Base-by-base conservation (phyloP, 768 basidiomycete genomes). In the Mycena indigotica region DNA sequence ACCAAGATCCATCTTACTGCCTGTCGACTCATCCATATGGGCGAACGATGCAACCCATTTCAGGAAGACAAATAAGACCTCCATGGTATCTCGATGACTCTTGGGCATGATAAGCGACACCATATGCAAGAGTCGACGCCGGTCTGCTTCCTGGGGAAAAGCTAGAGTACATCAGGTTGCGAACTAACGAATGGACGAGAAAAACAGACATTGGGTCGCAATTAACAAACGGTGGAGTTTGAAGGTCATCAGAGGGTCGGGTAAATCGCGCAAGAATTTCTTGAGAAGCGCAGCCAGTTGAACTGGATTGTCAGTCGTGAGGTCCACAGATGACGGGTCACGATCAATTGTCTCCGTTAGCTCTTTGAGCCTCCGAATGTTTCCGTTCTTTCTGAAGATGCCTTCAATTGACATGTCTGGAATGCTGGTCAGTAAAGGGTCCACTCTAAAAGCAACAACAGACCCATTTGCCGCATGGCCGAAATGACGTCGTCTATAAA, bases 11-110 rank as follows among this genome's bases (percentile, higher is more conserved):
- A 99, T 99, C 77, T 96, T 95, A 75, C 92, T 95, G 39, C 95
- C 95, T 0, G 96, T 98, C 68, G 93, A 92, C 65, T 95, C 93
- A 67, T 98, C 95, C 78, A 95, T 86, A 73, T 99, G 96, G 49
- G 97, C 94, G 71, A 99, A 99, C 2, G 95, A 97, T 10, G 96
- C 96, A 12, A 99, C 97, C 97, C 97, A 99, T 74, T 98, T 97
- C 64, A 99, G 81, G 78, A 99, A 99, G 28, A 97, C 95, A 69
- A 97, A 98, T 50, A 99, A 77, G 50, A 97, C 93, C 73, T 99
- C 97, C 85, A 97, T 86, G 19, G 96, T 98, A 73, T 99, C 97
- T 61, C 97, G 88, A 71, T 99, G 93, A 60, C 85, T 84, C 75
- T 93, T 94, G 29, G 97, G 97, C 67, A 99, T 76, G 6, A 98